phyloP scores from a whole-genome alignment of 2,329 filamentous ascomycete genomes.

The Fusarium multiceps region DNA sequence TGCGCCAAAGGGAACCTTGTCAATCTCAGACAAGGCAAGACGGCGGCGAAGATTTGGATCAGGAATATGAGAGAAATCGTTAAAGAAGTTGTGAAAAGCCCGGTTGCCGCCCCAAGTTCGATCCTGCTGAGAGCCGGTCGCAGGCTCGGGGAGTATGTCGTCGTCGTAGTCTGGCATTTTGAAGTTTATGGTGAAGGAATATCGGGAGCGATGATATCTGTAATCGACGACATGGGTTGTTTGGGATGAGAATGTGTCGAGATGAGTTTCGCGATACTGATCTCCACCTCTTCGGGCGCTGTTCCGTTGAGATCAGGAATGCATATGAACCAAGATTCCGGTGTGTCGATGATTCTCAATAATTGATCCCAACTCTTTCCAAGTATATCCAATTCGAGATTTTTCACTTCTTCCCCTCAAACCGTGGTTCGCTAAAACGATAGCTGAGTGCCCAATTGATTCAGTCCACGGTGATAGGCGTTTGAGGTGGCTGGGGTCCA shows the following conservation, averaged over 20 bases:
- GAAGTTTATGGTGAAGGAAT: slow-evolving; percentile 39
- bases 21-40: slow-evolving; percentile 81
- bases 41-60: slow-evolving; percentile 82
- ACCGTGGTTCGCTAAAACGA: not conserved
- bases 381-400: not conserved
- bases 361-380: slow-evolving; percentile 4
- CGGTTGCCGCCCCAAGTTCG: slow-evolving; percentile 71
- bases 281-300: slow-evolving; percentile 34
- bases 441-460: slow-evolving; percentile 1
- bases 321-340: slow-evolving; percentile 21
- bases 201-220: slow-evolving; percentile 37
- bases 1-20: slow-evolving; percentile 80
- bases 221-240: slow-evolving; percentile 46
- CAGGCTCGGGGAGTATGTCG: slow-evolving; percentile 57
- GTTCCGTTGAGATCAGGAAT: slow-evolving; percentile 14
- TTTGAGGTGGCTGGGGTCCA: not conserved
- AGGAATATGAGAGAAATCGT: slow-evolving; percentile 71
- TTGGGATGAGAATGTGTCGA: slow-evolving; percentile 19
- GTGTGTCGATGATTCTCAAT: not conserved
- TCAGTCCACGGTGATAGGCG: not conserved
- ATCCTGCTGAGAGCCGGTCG: slow-evolving; percentile 47
- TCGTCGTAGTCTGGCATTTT: slow-evolving; percentile 50
- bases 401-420: slow-evolving; percentile 2
- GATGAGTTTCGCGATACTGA: slow-evolving; percentile 32
- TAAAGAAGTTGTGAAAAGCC: slow-evolving; percentile 80